Conservation (phyloP, 2,329 filamentous ascomycete species). For the Clathrospora elynae region DNA sequence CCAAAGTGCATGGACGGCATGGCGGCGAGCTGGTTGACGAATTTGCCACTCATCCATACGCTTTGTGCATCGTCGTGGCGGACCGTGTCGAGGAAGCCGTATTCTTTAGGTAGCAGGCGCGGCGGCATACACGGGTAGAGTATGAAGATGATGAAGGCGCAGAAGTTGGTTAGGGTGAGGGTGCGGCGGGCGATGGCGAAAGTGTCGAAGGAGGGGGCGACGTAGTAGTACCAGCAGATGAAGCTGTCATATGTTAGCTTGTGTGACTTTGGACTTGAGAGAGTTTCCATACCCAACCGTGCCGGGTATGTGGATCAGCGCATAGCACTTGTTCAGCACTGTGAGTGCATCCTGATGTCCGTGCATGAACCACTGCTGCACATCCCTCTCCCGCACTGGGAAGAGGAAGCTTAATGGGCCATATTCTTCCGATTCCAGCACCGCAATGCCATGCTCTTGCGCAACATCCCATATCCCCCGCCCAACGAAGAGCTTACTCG, state of each 20-base stretch:
- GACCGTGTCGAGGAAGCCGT: slow-evolving; percentile 55
- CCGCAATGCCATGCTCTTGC: slow-evolving; percentile 60
- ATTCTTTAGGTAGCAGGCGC: slow-evolving; percentile 52
- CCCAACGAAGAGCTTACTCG: slow-evolving; percentile 58
- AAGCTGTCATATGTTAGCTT: slow-evolving; percentile 54
- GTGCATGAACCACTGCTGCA: slow-evolving; percentile 63
- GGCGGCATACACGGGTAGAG: slow-evolving; percentile 61
- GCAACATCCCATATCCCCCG: slow-evolving; percentile 61
- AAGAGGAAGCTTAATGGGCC: slow-evolving; percentile 58
- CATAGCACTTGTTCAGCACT: slow-evolving; percentile 63
- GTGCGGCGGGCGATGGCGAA: slow-evolving; percentile 54
- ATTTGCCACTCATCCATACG: slow-evolving; percentile 55
- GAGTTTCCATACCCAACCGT: slow-evolving; percentile 58
- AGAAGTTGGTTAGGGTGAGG: slow-evolving; percentile 59
- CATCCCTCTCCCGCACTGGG: slow-evolving; percentile 57
- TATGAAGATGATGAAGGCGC: slow-evolving; percentile 59
- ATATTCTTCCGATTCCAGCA: slow-evolving; percentile 62
- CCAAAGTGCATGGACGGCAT: slow-evolving; percentile 61
- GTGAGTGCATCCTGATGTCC: slow-evolving; percentile 60
- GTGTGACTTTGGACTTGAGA: background rate
- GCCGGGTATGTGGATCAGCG: slow-evolving; percentile 65
- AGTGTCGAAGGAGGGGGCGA: slow-evolving; percentile 57
- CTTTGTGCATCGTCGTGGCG: slow-evolving; percentile 54
- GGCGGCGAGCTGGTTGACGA: slow-evolving; percentile 54
- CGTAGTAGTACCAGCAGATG: slow-evolving; percentile 68